Evolutionary conservation across 129 eudicot genomes (phyloP).

Genomic region (Deinandra increscens): DNA sequence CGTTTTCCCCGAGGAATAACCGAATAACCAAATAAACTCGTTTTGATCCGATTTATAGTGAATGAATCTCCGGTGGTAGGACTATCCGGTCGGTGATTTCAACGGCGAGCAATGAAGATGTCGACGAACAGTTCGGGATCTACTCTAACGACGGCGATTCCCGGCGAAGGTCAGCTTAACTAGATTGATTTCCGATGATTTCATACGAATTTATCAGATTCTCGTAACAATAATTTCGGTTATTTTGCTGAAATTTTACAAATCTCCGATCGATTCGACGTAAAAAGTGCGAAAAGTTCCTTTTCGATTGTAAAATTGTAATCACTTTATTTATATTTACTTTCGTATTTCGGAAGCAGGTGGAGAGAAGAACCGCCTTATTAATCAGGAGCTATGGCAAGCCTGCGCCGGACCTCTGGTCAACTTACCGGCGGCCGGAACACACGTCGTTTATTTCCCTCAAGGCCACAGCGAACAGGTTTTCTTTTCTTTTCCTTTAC

Average conservation of each 20-base stretch:
- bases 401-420: conserved; percentile 97
- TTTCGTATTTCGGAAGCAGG: neutral
- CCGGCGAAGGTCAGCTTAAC: conserved; percentile 55
- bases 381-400: conserved; percentile 90
- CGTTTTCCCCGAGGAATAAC: neutral
- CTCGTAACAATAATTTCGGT: neutral
- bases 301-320: neutral
- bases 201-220: neutral
- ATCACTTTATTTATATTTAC: neutral
- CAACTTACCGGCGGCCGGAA: conserved; percentile 89
- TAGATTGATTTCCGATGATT: neutral
- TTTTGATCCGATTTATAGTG: neutral
- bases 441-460: conserved; percentile 93
- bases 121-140: conserved; percentile 52
- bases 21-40: neutral
- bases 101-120: conserved; percentile 48
- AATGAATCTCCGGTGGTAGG: conserved; percentile 37
- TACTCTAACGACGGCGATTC: conserved; percentile 39
- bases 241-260: neutral
- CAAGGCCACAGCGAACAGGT: conserved; percentile 99
- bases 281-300: neutral
- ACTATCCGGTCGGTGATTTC: conserved; percentile 8
- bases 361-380: conserved; percentile 73
- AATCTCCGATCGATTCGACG: neutral
- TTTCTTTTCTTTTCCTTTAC: neutral